These are phyloP conservation scores for Cordyceps farinosa DNA, from an alignment of 2,329 filamentous ascomycete species.

Conservation along the genomic window DNA sequence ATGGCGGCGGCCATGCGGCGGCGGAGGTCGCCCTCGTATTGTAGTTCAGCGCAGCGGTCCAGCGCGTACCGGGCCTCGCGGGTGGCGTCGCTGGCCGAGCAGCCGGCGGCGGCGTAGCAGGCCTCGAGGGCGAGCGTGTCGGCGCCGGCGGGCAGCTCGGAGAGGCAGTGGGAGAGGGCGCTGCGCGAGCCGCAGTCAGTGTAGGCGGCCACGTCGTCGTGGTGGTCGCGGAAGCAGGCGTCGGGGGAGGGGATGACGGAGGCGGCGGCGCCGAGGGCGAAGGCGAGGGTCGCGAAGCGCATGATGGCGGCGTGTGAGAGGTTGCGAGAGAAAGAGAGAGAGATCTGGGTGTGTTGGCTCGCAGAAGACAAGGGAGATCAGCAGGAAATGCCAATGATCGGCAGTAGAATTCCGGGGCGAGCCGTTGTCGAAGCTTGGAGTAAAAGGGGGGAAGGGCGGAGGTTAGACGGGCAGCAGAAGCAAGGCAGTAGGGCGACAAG, in stretches of 20 bases:
- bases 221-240: constrained; percentile 40
- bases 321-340: neutral
- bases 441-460: neutral
- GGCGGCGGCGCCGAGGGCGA: constrained; percentile 32
- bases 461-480: neutral
- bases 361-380: constrained; percentile 5
- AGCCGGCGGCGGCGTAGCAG: constrained; percentile 37
- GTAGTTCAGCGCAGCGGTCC: constrained; percentile 31
- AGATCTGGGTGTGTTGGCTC: neutral
- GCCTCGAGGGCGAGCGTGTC: constrained; percentile 34
- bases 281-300: constrained; percentile 33
- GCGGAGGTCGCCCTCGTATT: constrained; percentile 22
- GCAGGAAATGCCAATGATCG: constrained; percentile 6
- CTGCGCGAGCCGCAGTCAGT: constrained; percentile 43
- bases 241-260: constrained; percentile 27
- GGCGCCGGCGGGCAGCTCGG: constrained; percentile 29
- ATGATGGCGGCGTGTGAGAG: constrained; percentile 21
- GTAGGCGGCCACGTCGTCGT: constrained; percentile 36
- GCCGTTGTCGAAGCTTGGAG: constrained; percentile 14
- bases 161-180: constrained; percentile 43
- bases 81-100: constrained; percentile 30
- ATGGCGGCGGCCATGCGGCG: constrained; percentile 21
- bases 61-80: constrained; percentile 29
- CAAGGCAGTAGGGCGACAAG: neutral
- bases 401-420: constrained; percentile 15